phyloP scores from a whole-genome alignment of 1,139 yeast genomes.

The Taphrina sp. region DNA sequence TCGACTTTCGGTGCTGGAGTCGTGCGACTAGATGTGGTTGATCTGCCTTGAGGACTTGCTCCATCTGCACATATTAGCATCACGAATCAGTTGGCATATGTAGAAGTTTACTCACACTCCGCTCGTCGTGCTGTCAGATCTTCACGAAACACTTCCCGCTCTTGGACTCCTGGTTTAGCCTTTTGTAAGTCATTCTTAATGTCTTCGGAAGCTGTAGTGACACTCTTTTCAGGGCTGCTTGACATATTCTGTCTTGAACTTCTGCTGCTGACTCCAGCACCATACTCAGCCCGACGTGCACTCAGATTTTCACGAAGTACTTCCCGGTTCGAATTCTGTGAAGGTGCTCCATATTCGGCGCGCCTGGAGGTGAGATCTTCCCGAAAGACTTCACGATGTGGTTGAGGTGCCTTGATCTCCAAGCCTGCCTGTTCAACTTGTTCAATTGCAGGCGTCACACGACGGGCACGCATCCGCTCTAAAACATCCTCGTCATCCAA shows the following conservation, averaged over 20 bases:
- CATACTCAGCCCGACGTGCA: constrained; percentile 6
- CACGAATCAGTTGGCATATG: too few relatives aligned
- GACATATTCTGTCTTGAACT: too few relatives aligned
- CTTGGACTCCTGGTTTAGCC: background rate
- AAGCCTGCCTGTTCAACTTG: constrained; percentile 1
- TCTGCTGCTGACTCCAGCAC: too few relatives aligned
- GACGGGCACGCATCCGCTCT: constrained; percentile 19
- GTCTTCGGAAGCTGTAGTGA: background rate
- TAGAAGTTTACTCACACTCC: constrained; percentile 24
- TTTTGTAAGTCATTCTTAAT: too few relatives aligned
- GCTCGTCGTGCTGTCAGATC: constrained; percentile 23
- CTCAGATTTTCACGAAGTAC: background rate
- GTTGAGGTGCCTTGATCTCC: background rate
- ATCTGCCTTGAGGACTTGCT: background rate
- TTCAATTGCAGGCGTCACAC: constrained; percentile 30
- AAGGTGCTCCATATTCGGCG: constrained; percentile 22
- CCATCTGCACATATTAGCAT: constrained; percentile 3
- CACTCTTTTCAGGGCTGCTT: background rate
- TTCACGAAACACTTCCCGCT: constrained; percentile 23
- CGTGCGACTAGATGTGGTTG: background rate
- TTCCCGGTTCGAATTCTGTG: background rate
- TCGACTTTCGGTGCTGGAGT: background rate
- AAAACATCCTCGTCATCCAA: constrained; percentile 25
- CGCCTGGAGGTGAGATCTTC: constrained; percentile 23
- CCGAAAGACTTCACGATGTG: constrained; percentile 19